phyloP scores from a whole-genome alignment of 2,329 filamentous ascomycete genomes.

The Colletotrichum camelliae region DNA sequence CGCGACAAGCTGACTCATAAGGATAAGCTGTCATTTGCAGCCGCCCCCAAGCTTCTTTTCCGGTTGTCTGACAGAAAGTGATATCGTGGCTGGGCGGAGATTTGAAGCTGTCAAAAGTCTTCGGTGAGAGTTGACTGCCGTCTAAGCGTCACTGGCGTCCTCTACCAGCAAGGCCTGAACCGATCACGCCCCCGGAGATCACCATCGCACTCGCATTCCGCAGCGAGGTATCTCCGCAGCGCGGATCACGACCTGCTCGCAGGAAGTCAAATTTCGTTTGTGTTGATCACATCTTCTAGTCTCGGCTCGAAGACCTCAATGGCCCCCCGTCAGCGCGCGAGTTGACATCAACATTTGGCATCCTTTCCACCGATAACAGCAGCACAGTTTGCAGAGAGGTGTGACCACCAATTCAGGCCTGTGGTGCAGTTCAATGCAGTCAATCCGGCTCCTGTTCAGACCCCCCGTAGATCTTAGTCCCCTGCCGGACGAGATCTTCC shows the following conservation, averaged over 20 bases:
- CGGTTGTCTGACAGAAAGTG: not conserved
- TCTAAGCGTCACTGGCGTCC: not conserved
- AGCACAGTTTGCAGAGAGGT: not conserved
- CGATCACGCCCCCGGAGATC: not conserved
- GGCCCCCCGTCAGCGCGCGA: not conserved
- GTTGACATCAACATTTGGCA: not conserved
- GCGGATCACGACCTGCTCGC: not conserved
- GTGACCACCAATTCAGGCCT: not conserved
- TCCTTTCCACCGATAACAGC: not conserved
- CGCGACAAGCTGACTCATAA: not conserved
- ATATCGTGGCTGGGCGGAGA: not conserved
- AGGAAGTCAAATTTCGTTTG: not conserved
- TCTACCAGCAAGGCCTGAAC: not conserved
- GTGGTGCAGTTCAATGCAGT: not conserved
- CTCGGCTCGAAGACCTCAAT: not conserved
- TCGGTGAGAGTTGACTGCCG: not conserved
- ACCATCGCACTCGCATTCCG: not conserved
- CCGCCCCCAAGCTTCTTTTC: not conserved
- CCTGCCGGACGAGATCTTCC: slow-evolving; percentile 1
- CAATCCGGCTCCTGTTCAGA: not conserved
- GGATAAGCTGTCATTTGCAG: not conserved
- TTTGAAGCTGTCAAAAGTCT: not conserved
- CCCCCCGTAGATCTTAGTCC: not conserved
- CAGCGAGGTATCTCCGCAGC: not conserved
- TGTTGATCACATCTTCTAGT: not conserved